Evolutionary conservation across 108 stramenopile genomes (phyloP).

Genomic region (Cyclotella atomus): DNA sequence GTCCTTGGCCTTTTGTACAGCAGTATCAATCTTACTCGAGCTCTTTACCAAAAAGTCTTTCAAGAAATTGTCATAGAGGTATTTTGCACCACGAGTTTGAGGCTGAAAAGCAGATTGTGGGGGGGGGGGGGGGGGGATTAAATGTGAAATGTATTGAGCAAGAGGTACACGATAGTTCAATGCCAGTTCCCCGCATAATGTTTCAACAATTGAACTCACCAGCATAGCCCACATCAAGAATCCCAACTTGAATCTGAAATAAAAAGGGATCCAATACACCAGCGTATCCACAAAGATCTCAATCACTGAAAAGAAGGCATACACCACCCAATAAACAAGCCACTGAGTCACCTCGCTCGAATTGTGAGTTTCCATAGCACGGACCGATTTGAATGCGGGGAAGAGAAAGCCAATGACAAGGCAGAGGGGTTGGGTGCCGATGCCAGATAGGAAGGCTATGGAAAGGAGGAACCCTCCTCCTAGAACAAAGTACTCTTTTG

Average conservation of each 20-base stretch:
- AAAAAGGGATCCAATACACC: slow-evolving; percentile 95
- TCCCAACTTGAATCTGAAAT: slow-evolving; percentile 93
- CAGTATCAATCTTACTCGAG: slow-evolving; percentile 81
- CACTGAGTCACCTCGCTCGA: slow-evolving; percentile 92
- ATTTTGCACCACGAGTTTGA: slow-evolving; percentile 89
- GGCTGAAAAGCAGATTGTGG: slow-evolving; percentile 52
- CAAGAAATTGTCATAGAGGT: slow-evolving; percentile 87
- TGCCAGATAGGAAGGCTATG: slow-evolving; percentile 66
- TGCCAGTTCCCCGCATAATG: not conserved
- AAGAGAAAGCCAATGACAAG: slow-evolving; percentile 90
- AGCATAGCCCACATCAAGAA: slow-evolving; percentile 94
- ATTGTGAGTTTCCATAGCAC: slow-evolving; percentile 85
- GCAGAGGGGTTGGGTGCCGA: slow-evolving; percentile 76
- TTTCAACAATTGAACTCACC: not conserved
- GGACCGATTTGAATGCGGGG: slow-evolving; percentile 87
- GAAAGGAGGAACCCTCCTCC: slow-evolving; percentile 51
- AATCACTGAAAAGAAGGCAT: slow-evolving; percentile 90
- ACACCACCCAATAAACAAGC: slow-evolving; percentile 96
- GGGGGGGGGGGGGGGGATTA: not conserved
- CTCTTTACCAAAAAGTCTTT: slow-evolving; percentile 88
- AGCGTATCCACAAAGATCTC: slow-evolving; percentile 87
- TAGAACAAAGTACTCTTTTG: slow-evolving; percentile 79
- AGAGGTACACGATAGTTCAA: not conserved
- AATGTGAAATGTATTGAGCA: not conserved
- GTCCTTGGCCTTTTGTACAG: slow-evolving; percentile 79